These are phyloP conservation scores for Cryptococcus maquisensis DNA, from an alignment of 1,284 basidiomycete genomes.

Conservation along the genomic window DNA sequence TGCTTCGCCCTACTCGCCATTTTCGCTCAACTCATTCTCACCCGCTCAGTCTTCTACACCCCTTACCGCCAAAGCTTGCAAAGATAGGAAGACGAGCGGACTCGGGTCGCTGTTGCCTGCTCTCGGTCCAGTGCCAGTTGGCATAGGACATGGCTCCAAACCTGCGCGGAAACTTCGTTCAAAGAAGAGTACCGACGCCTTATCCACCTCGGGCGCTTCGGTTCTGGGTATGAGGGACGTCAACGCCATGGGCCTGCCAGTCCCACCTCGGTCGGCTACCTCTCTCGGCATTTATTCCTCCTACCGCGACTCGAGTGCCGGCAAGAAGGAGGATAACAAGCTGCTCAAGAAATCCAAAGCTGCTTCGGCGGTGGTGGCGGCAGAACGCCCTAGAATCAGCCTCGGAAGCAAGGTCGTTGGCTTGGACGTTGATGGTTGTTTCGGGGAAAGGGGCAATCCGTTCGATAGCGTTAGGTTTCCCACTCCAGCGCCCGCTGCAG, in stretches of 20 bases:
- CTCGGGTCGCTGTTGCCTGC: constrained; percentile 2
- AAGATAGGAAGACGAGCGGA: neutral
- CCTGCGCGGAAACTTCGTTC: neutral
- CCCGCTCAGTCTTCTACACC: neutral
- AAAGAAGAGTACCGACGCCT: neutral
- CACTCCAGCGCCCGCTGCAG: too few species aligned
- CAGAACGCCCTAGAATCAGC: too few species aligned
- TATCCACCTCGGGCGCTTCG: neutral
- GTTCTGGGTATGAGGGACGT: neutral
- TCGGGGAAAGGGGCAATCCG: too few species aligned
- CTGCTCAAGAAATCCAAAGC: too few species aligned
- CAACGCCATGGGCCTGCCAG: neutral
- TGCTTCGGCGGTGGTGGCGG: too few species aligned
- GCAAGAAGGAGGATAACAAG: too few species aligned
- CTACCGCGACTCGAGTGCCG: too few species aligned
- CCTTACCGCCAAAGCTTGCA: neutral
- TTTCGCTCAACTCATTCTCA: neutral
- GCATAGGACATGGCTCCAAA: neutral
- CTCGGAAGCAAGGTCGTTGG: too few species aligned
- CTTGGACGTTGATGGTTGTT: too few species aligned
- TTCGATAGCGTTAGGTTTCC: too few species aligned
- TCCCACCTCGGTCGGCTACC: neutral
- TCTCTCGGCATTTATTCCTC: too few species aligned
- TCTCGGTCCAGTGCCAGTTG: neutral
- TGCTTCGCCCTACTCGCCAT: neutral